Conservation (phyloP, 805 yeast genomes). For the Nakazawaea ishiwadae region DNA sequence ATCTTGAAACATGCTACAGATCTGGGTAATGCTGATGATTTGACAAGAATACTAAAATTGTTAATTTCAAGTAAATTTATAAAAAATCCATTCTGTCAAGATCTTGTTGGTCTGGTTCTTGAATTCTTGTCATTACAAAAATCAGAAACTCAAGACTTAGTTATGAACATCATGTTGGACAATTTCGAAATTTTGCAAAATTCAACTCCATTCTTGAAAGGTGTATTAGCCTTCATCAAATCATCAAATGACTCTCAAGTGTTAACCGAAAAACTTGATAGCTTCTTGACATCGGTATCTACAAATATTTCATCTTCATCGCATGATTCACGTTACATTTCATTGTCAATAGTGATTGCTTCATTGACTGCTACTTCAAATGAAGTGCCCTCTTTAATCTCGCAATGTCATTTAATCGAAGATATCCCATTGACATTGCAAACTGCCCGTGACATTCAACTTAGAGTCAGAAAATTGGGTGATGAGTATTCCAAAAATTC, state of each 20-base stretch:
- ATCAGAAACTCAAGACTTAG: conserved; percentile 14
- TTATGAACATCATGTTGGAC: conserved; percentile 18
- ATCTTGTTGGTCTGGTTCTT: conserved; percentile 37
- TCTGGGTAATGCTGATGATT: conserved; percentile 19
- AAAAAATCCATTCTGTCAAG: conserved; percentile 28
- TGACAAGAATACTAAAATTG: conserved; percentile 18
- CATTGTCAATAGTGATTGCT: conserved; percentile 35
- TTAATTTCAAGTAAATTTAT: conserved; percentile 8
- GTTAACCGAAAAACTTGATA: conserved; percentile 14
- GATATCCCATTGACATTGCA: conserved; percentile 65
- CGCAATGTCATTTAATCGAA: conserved; percentile 58
- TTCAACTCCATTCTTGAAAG: conserved; percentile 34
- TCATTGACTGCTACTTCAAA: conserved; percentile 31
- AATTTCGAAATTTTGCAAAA: conserved; percentile 23
- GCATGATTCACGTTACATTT: conserved; percentile 41
- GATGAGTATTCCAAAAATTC: conserved; percentile 29
- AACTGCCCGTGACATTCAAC: conserved; percentile 68
- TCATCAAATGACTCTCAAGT: conserved; percentile 10
- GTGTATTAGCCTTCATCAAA: conserved; percentile 26
- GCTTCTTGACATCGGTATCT: conserved; percentile 20
- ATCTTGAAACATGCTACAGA: conserved; percentile 33
- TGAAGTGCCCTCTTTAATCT: conserved; percentile 36
- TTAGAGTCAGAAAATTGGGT: conserved; percentile 61
- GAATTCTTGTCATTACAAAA: conserved; percentile 26
- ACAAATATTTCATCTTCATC: conserved; percentile 44